A percentile compares a stretch with the other conserved stretches of the same genome.
These are phyloP conservation scores for Melampsora americana DNA, from an alignment of 1,284 basidiomycete genomes.

Conservation along the genomic window DNA sequence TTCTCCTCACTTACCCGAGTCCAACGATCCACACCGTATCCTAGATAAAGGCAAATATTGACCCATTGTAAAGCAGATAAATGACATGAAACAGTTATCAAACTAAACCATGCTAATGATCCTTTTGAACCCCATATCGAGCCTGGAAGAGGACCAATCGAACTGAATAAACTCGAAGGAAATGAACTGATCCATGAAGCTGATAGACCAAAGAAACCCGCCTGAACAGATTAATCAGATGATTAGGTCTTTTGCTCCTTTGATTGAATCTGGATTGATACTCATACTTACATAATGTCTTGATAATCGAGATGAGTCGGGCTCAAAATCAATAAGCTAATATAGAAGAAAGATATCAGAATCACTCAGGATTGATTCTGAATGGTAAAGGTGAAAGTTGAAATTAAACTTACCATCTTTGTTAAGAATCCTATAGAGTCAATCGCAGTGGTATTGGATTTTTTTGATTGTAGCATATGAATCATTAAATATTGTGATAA, in stretches of 20 bases:
- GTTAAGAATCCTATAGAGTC: conserved; percentile 26
- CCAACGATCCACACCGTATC: conserved; percentile 21
- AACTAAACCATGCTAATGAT: conserved; percentile 27
- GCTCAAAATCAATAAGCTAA: conserved; percentile 35
- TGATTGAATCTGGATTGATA: background rate
- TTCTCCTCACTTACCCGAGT: conserved; percentile 20
- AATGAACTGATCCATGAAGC: conserved; percentile 40
- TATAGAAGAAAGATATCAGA: background rate
- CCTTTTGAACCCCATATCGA: conserved; percentile 31
- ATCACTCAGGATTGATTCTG: background rate
- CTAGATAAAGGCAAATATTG: conserved; percentile 11
- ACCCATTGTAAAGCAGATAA: conserved; percentile 33
- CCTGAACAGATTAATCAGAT: no score
- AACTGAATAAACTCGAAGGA: conserved; percentile 32
- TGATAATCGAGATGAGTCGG: conserved; percentile 11
- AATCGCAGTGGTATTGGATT: no score
- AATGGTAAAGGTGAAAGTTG: background rate
- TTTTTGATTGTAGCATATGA: no score
- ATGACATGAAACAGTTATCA: conserved; percentile 20
- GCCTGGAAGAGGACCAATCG: conserved; percentile 10
- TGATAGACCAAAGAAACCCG: conserved; percentile 27
- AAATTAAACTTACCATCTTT: conserved; percentile 35
- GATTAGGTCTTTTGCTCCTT: background rate
- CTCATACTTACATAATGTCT: conserved; percentile 29
- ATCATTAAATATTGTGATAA: no score